phyloP scores from a whole-genome alignment of 2,329 filamentous ascomycete genomes.

The Xylariales sp. region DNA sequence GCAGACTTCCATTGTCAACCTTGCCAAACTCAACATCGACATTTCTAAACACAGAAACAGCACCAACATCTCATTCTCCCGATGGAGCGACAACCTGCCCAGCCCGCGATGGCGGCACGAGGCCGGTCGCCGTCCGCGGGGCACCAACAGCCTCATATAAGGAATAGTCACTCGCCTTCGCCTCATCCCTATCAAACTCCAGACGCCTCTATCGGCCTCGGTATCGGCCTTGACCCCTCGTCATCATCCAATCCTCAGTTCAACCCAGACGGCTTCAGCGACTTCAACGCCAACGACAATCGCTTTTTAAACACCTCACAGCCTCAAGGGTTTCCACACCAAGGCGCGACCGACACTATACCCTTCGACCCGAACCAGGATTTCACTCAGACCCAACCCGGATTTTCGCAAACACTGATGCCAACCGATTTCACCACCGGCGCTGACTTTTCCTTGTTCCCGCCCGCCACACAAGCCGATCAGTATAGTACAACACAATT shows the following conservation, averaged over 20 bases:
- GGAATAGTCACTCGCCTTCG: conserved; percentile 73
- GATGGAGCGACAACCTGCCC: conserved; percentile 63
- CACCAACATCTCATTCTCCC: conserved; percentile 31
- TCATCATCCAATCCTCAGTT: conserved; percentile 56
- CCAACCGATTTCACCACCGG: conserved; percentile 61
- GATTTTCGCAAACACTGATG: conserved; percentile 60
- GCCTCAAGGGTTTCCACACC: conserved; percentile 59
- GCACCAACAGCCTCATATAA: conserved; percentile 73
- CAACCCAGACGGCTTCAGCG: conserved; percentile 59
- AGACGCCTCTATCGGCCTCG: conserved; percentile 64
- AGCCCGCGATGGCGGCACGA: conserved; percentile 52
- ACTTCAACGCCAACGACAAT: conserved; percentile 54
- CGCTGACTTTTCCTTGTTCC: conserved; percentile 74
- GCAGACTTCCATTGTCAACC: conserved; percentile 50
- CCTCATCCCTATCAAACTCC: conserved; percentile 67
- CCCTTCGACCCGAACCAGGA: conserved; percentile 51
- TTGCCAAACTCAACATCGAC: conserved; percentile 41
- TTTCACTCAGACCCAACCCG: conserved; percentile 56
- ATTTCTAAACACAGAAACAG: conserved; percentile 53
- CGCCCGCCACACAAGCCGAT: conserved; percentile 63
- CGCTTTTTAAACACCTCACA: conserved; percentile 64
- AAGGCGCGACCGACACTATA: conserved; percentile 53
- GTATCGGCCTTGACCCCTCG: conserved; percentile 68
- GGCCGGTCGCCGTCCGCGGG: conserved; percentile 72
- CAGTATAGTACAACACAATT: conserved; percentile 69